Conservation (phyloP, 2,329 filamentous ascomycete genomes). For the Plenodomus tracheiphilus region DNA sequence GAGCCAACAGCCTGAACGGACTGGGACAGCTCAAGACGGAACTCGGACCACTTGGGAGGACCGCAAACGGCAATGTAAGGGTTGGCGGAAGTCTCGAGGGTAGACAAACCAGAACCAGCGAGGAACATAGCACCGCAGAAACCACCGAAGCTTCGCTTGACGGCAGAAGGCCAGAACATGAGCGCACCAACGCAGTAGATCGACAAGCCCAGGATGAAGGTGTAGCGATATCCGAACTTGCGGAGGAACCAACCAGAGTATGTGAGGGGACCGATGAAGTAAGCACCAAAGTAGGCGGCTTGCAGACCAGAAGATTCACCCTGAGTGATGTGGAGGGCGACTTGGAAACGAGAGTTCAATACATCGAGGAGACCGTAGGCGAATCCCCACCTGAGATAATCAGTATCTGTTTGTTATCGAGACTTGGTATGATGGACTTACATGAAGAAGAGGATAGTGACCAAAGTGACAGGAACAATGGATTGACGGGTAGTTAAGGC, state of each 20-base stretch:
- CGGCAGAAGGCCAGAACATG: constrained; percentile 82
- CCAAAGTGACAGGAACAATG: constrained; percentile 53
- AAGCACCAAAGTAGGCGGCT: constrained; percentile 65
- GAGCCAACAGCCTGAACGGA: constrained; percentile 77
- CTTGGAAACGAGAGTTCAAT: constrained; percentile 51
- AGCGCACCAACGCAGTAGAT: constrained; percentile 72
- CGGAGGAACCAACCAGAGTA: constrained; percentile 66
- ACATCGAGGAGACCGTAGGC: constrained; percentile 52
- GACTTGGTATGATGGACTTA: too few relatives aligned
- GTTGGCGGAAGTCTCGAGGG: constrained; percentile 77
- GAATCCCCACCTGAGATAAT: too few relatives aligned
- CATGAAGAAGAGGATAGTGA: constrained; percentile 56
- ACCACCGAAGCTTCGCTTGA: constrained; percentile 72
- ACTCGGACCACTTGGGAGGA: constrained; percentile 72
- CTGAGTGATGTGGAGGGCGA: constrained; percentile 49
- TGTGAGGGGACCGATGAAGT: constrained; percentile 57
- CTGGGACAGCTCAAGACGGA: constrained; percentile 77
- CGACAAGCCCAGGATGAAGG: constrained; percentile 73
- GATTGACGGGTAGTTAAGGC: constrained; percentile 50
- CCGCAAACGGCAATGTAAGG: constrained; percentile 64
- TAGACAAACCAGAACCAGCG: constrained; percentile 72
- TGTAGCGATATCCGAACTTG: constrained; percentile 76
- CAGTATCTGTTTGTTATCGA: too few relatives aligned
- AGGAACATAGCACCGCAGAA: constrained; percentile 74
- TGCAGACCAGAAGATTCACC: constrained; percentile 65